Evolutionary conservation across 2,329 filamentous ascomycete genomes (phyloP), one percentile per base, ranked within the genome.

Genomic region (Fusarium sp.): DNA sequence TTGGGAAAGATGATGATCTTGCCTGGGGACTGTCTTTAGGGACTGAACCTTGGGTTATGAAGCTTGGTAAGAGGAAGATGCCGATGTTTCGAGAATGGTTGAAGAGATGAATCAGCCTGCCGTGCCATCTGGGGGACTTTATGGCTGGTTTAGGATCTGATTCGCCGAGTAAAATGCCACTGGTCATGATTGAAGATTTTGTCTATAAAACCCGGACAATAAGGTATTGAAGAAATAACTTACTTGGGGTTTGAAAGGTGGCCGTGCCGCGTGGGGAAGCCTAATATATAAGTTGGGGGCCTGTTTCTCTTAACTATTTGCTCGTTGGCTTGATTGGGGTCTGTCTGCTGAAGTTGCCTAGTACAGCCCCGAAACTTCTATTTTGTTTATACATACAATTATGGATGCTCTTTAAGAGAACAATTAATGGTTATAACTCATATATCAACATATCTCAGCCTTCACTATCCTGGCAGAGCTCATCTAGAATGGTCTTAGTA

Each of bases 201-300:
- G 4, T 4, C 1, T 7, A 12, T 7, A 10, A 10, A 4, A 10
- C 4, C 12, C 15, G 1, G 9, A 27, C 0, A 45, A 27, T 3
- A 27, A 6, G 4, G 5, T 21, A 5, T 15, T 27, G 11, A 2
- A 27, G 8, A 8, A 45, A 27, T 1, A 3, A 19, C 19, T 45
- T 1, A 25, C 5, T 25, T 25, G 16, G 23, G 4, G 5, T 14
- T 4, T 4, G 7, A 25, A 19, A 25, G 2, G 4, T 7, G 15
- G 16, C 0, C 5, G 10, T 33, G 27, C 11, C 7, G 23, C 10
- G 21, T 16, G 29, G 46, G 46, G 29, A 5, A 33, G 3, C 8
- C 3, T 1, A 19, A n/a, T 5, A 49, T 19, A 49, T 33, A 46
- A 29, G 6, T 6, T 3, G 12, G 19, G 19, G 5, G 6, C 19